A percentile compares a stretch with the other conserved stretches of the same genome.
These are phyloP conservation scores for Penicillium sclerotiorum DNA, from an alignment of 2,329 filamentous ascomycete species.

Conservation along the genomic window DNA sequence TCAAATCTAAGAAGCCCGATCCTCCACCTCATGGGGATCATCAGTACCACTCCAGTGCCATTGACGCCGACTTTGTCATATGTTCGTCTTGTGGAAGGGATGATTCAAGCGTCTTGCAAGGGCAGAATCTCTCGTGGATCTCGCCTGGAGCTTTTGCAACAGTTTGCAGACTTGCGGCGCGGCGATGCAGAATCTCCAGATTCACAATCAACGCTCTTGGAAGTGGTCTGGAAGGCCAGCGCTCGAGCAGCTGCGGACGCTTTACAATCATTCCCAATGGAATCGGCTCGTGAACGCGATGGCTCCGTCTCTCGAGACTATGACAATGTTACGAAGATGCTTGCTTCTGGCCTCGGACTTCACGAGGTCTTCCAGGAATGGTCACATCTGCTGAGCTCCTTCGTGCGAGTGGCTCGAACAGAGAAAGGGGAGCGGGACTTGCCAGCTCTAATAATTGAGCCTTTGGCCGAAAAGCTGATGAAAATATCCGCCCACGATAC, in stretches of 20 bases:
- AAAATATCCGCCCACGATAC: conserved; percentile 28
- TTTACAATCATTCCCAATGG: conserved; percentile 46
- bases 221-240: conserved; percentile 36
- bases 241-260: conserved; percentile 36
- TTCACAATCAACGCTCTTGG: conserved; percentile 26
- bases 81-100: conserved; percentile 29
- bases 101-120: conserved; percentile 38
- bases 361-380: conserved; percentile 38
- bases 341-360: conserved; percentile 60
- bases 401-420: conserved; percentile 59
- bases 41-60: conserved; percentile 27
- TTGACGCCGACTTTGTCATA: conserved; percentile 30
- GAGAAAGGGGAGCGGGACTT: conserved; percentile 70
- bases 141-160: conserved; percentile 41
- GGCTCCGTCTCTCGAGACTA: conserved; percentile 67
- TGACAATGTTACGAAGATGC: conserved; percentile 67
- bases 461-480: conserved; percentile 61
- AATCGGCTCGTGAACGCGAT: conserved; percentile 47
- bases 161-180: conserved; percentile 35
- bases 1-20: conserved; percentile 39
- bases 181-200: conserved; percentile 1
- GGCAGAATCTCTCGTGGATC: conserved; percentile 37
- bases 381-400: conserved; percentile 58
- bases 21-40: conserved; percentile 41
- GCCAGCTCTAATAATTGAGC: conserved; percentile 69